phyloP scores from a whole-genome alignment of 805 yeast genomes.

The Vanderwaltozyma yarrowii region DNA sequence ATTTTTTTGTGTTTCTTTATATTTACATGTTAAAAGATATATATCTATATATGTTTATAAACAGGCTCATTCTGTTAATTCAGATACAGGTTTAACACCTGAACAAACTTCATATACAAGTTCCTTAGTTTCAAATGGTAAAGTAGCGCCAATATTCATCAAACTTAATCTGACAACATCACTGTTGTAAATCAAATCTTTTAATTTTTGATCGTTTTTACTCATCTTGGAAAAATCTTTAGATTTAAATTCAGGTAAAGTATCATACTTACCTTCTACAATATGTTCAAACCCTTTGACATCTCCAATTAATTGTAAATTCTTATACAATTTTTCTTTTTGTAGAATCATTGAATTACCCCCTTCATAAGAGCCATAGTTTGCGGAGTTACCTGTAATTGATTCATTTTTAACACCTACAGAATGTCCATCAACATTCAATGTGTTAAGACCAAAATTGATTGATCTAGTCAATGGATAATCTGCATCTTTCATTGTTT shows the following conservation, averaged over 20 bases:
- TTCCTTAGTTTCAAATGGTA: slow-evolving; percentile 11
- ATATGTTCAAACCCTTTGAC: slow-evolving; percentile 6
- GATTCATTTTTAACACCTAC: slow-evolving; percentile 7
- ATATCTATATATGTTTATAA: background rate
- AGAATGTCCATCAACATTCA: slow-evolving; percentile 1
- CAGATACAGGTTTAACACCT: slow-evolving; percentile 22
- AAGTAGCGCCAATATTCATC: slow-evolving; percentile 9
- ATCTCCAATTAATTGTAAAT: slow-evolving; percentile 10
- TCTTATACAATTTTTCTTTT: slow-evolving; percentile 20
- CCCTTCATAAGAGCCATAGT: slow-evolving; percentile 60
- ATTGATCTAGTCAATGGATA: slow-evolving; percentile 20
- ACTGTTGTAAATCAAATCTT: slow-evolving; percentile 13
- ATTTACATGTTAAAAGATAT: background rate
- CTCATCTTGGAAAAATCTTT: slow-evolving; percentile 11
- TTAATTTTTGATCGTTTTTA: slow-evolving; percentile 10
- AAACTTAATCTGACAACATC: slow-evolving; percentile 19
- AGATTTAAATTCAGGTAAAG: slow-evolving; percentile 4
- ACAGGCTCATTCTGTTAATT: slow-evolving; percentile 5
- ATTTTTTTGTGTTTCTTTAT: background rate
- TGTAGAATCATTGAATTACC: slow-evolving; percentile 36
- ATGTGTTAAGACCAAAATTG: slow-evolving; percentile 10
- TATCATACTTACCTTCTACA: slow-evolving; percentile 18
- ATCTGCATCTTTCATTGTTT: slow-evolving; percentile 13
- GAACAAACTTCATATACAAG: slow-evolving; percentile 23
- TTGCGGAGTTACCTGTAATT: slow-evolving; percentile 38